These are phyloP conservation scores for Erysimum cheiranthoides DNA, from an alignment of 345 rosid genomes.

Conservation along the genomic window DNA sequence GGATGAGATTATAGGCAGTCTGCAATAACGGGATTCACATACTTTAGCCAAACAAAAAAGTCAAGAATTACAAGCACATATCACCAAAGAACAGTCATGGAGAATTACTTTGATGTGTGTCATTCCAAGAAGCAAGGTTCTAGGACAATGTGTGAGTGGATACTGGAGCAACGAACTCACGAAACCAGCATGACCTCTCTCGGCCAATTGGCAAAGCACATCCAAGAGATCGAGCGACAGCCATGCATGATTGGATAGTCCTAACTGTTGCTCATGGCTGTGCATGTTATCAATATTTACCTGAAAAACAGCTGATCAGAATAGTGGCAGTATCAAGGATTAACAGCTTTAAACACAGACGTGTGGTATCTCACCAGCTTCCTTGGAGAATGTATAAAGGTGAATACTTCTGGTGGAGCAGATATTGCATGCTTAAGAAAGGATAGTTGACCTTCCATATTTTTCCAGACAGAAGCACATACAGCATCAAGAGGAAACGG, in stretches of 20 bases:
- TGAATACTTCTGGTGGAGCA: constrained; percentile 86
- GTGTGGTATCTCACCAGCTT: constrained; percentile 70
- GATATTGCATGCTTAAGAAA: constrained; percentile 80
- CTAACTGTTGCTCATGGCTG: constrained; percentile 68
- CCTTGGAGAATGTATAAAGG: constrained; percentile 81
- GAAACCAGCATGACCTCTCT: constrained; percentile 75
- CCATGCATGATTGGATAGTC: constrained; percentile 75
- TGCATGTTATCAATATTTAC: constrained; percentile 66
- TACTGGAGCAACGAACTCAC: constrained; percentile 74
- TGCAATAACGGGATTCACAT: constrained; percentile 45
- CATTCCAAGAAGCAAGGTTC: constrained; percentile 86
- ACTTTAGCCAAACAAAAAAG: constrained; percentile 30
- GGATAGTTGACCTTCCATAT: constrained; percentile 84
- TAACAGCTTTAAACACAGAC: constrained; percentile 29
- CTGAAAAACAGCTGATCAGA: constrained; percentile 52
- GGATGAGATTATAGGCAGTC: constrained; percentile 89
- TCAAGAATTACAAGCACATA: constrained; percentile 13
- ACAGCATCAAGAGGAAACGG: constrained; percentile 89
- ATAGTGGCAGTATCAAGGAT: constrained; percentile 16
- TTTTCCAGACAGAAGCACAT: constrained; percentile 86
- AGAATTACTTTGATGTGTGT: constrained; percentile 70
- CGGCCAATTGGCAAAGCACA: constrained; percentile 87
- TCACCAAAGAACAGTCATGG: constrained; percentile 1
- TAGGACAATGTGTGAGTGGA: constrained; percentile 86
- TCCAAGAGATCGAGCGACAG: constrained; percentile 87